These are phyloP conservation scores for Xylariaceae sp. DNA, from an alignment of 2,329 filamentous ascomycete genomes.

Conservation along the genomic window DNA sequence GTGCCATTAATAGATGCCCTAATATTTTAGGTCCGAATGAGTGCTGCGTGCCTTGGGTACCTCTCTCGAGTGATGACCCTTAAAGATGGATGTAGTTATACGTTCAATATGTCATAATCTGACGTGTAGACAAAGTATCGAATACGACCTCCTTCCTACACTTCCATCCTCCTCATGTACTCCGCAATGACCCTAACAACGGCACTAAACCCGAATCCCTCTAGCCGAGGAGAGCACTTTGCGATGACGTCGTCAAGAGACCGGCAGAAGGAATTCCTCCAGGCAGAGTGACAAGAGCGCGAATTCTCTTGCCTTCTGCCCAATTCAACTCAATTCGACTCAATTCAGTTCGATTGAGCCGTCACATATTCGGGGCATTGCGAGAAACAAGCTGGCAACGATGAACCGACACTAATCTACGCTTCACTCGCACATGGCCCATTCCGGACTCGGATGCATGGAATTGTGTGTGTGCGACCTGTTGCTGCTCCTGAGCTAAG, in stretches of 20 bases:
- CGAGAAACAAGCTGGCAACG: neutral
- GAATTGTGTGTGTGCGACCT: neutral
- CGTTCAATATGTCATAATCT: too few species aligned
- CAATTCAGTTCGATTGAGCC: neutral
- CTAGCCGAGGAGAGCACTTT: neutral
- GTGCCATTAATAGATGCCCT: conserved; percentile 16
- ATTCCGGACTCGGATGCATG: neutral
- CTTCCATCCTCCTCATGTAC: too few species aligned
- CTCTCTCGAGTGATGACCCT: too few species aligned
- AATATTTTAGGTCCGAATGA: too few species aligned
- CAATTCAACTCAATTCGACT: neutral
- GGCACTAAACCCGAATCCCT: neutral
- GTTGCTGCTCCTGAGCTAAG: neutral
- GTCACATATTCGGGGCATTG: neutral
- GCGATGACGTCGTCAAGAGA: neutral
- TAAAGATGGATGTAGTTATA: neutral
- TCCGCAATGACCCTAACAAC: too few species aligned
- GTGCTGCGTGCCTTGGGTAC: too few species aligned
- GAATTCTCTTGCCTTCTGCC: neutral
- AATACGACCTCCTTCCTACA: too few species aligned
- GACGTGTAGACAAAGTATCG: too few species aligned
- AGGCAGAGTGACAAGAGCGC: neutral
- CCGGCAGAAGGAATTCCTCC: neutral
- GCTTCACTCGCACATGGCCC: neutral
- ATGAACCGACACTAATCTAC: neutral